Percentiles rank a stretch among this genome's conserved stretches.
Evolutionary conservation across 2,329 filamentous ascomycete species (phyloP).

Genomic region (Pyricularia pennisetigena): DNA sequence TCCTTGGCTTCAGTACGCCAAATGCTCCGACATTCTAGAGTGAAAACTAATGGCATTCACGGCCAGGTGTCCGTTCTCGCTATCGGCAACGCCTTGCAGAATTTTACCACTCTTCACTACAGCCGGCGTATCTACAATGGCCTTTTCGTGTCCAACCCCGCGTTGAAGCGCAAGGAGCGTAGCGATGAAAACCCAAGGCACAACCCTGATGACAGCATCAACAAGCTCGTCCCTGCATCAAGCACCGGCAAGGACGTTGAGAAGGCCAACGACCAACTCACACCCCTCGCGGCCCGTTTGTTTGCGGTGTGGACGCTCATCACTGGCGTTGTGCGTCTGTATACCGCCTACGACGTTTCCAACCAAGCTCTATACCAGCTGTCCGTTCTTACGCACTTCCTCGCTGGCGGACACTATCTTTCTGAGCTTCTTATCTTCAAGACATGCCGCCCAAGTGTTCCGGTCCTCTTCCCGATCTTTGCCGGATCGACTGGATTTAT

Average conservation of each 20-base stretch:
- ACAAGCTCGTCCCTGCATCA: constrained; percentile 38
- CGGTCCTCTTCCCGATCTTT: constrained; percentile 44
- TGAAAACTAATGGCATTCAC: not conserved
- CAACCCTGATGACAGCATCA: constrained; percentile 41
- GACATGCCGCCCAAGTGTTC: constrained; percentile 55
- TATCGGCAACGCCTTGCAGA: constrained; percentile 75
- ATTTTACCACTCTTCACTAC: constrained; percentile 70
- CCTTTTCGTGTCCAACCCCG: constrained; percentile 41
- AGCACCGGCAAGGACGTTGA: constrained; percentile 31
- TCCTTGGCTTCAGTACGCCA: not conserved
- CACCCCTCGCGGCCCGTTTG: constrained; percentile 65
- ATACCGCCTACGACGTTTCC: constrained; percentile 74
- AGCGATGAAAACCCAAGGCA: constrained; percentile 12
- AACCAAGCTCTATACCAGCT: constrained; percentile 68
- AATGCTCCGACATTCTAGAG: no score
- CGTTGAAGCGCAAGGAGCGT: constrained; percentile 29
- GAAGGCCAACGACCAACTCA: constrained; percentile 50
- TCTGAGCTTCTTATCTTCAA: constrained; percentile 75
- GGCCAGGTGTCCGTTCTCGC: constrained; percentile 70
- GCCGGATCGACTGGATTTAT: constrained; percentile 33
- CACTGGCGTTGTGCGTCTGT: constrained; percentile 65
- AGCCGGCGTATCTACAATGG: constrained; percentile 81
- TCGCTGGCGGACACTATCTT: constrained; percentile 70
- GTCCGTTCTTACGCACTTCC: constrained; percentile 69
- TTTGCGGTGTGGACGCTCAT: constrained; percentile 87